phyloP scores from a whole-genome alignment of 2,329 filamentous ascomycete species.

The Alternaria hordeiaustralica region DNA sequence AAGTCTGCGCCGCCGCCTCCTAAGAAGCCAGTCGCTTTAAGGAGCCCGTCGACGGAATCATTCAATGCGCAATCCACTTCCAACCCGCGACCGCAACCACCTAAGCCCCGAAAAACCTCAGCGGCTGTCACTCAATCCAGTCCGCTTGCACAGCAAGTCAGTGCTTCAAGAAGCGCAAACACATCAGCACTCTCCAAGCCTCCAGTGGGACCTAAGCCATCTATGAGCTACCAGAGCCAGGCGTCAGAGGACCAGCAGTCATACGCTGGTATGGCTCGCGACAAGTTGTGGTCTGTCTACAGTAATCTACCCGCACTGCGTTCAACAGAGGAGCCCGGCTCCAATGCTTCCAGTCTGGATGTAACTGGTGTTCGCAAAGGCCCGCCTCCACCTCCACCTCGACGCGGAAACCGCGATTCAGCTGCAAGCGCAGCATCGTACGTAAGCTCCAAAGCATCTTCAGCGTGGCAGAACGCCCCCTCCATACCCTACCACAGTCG shows the following conservation, averaged over 20 bases:
- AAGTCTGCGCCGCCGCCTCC: conserved; percentile 44
- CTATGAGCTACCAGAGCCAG: conserved; percentile 24
- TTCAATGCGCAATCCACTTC: conserved; percentile 17
- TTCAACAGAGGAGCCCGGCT: conserved; percentile 24
- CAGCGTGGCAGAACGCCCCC: conserved; percentile 45
- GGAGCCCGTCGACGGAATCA: conserved; percentile 47
- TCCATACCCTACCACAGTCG: conserved; percentile 36
- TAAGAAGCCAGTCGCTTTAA: conserved; percentile 46
- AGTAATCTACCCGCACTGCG: conserved; percentile 47
- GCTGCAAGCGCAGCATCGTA: conserved; percentile 48
- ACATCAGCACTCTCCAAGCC: conserved; percentile 45
- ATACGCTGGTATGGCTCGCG: conserved; percentile 47
- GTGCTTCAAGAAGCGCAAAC: conserved; percentile 27
- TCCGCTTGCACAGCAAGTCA: conserved; percentile 34
- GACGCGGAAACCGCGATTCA: conserved; percentile 45
- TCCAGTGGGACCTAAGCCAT: conserved; percentile 32
- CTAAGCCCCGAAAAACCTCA: conserved; percentile 40
- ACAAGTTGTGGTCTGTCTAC: conserved; percentile 50
- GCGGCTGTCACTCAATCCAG: conserved; percentile 35
- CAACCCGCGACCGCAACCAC: conserved; percentile 43
- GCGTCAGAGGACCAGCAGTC: conserved; percentile 33
- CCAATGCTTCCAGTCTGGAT: conserved; percentile 17
- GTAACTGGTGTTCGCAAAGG: conserved; percentile 18
- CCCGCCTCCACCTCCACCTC: conserved; percentile 48
- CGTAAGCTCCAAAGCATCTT: conserved; percentile 46